These are phyloP conservation scores for Hamigera avellanea DNA, from an alignment of 495 filamentous ascomycete genomes.

Conservation along the genomic window DNA sequence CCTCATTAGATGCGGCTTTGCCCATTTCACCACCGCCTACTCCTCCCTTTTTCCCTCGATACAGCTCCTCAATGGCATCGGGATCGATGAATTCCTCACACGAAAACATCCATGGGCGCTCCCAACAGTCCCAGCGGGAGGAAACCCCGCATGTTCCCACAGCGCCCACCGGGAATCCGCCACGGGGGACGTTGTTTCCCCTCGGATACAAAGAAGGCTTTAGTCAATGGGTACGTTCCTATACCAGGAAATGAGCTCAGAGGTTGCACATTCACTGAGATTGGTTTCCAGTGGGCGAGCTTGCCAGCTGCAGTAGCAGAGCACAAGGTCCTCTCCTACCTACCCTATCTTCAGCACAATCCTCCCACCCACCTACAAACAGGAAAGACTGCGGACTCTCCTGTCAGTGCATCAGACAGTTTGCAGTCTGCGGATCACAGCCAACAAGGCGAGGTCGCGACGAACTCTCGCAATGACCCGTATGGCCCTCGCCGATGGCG, in stretches of 20 bases:
- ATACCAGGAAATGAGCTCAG: too few species aligned
- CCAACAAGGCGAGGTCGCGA: conserved; percentile 25
- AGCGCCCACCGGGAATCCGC: conserved; percentile 29
- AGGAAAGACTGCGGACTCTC: conserved; percentile 34
- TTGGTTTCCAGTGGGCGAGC: conserved; percentile 57
- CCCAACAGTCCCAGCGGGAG: conserved; percentile 18
- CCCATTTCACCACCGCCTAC: conserved; percentile 9
- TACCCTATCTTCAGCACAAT: conserved; percentile 72
- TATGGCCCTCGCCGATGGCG: conserved; percentile 80
- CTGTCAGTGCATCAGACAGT: conserved; percentile 30
- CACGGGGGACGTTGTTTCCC: conserved; percentile 51
- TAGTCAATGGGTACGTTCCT: conserved; percentile 69
- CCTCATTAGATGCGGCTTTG: conserved; percentile 8
- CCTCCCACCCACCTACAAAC: conserved; percentile 60
- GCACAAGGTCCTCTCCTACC: conserved; percentile 75
- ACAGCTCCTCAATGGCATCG: conserved; percentile 29
- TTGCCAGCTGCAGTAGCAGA: conserved; percentile 76
- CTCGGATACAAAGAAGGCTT: conserved; percentile 86
- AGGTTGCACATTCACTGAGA: not conserved
- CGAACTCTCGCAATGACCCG: conserved; percentile 54
- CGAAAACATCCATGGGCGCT: conserved; percentile 17
- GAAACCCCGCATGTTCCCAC: conserved; percentile 28
- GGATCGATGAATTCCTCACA: conserved; percentile 24
- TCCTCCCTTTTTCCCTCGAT: conserved; percentile 8
- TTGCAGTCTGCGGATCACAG: conserved; percentile 26